These are phyloP conservation scores for Solanum hybrid DNA, from an alignment of 305 asterid species.

Conservation along the genomic window DNA sequence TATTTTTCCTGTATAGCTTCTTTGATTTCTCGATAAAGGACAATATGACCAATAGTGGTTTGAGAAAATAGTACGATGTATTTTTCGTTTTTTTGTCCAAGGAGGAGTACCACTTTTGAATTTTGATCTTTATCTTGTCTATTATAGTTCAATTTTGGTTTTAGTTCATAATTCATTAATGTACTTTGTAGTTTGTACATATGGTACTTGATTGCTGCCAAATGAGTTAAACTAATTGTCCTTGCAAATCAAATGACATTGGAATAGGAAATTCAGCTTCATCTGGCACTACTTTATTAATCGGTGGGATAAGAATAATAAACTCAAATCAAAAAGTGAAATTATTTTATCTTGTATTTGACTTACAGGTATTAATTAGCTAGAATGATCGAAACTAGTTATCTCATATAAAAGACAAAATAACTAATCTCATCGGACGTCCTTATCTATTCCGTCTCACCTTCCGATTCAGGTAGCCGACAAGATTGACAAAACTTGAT, in stretches of 20 bases:
- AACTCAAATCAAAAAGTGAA: neutral
- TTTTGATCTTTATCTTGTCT: neutral
- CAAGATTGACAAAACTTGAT: neutral
- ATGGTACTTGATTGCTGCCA: neutral
- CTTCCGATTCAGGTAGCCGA: neutral
- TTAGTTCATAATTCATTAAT: neutral
- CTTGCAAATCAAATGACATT: neutral
- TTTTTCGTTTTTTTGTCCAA: neutral
- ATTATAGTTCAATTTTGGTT: neutral
- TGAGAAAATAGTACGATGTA: neutral
- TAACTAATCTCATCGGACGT: neutral
- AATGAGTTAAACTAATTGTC: neutral
- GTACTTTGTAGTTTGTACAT: neutral
- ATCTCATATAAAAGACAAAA: neutral
- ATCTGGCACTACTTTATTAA: neutral
- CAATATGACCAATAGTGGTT: neutral
- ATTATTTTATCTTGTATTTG: neutral
- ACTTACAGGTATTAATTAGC: neutral
- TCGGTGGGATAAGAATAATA: neutral
- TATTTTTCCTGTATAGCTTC: neutral
- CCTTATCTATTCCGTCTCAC: neutral
- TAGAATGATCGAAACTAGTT: neutral
- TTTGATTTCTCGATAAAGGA: neutral
- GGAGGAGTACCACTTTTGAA: neutral
- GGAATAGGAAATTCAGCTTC: neutral